phyloP scores from a whole-genome alignment of 257 asterid species.

The Paulownia fortunei region DNA sequence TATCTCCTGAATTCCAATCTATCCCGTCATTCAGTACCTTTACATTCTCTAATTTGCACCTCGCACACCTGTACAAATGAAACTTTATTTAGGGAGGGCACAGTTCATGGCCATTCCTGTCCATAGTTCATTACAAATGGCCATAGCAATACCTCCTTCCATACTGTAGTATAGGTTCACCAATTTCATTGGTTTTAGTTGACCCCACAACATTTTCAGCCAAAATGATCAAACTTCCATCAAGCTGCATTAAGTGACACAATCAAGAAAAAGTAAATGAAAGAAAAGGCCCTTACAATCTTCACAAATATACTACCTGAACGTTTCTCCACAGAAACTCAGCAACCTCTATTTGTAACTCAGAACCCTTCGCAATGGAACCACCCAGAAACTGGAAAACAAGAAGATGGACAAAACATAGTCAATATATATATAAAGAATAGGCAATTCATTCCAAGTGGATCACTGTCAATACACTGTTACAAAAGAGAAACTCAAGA shows the following conservation, averaged over 20 bases:
- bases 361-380: constrained; percentile 86
- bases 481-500: constrained; percentile 17
- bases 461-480: background rate
- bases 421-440: constrained; percentile 14
- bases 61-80: constrained; percentile 66
- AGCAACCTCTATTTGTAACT: constrained; percentile 87
- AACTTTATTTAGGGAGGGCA: constrained; percentile 26
- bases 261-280: constrained; percentile 39
- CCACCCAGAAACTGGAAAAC: constrained; percentile 82
- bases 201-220: constrained; percentile 90
- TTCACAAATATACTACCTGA: constrained; percentile 59
- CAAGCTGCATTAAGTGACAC: constrained; percentile 66
- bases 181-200: constrained; percentile 44
- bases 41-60: constrained; percentile 87
- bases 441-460: background rate
- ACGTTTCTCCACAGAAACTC: constrained; percentile 95
- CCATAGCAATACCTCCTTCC: constrained; percentile 72
- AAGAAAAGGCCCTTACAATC: constrained; percentile 15
- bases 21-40: constrained; percentile 78
- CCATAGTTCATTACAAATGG: constrained; percentile 19
- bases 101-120: constrained; percentile 28
- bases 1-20: constrained; percentile 79
- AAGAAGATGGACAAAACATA: constrained; percentile 31
- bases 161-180: constrained; percentile 75
- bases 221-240: constrained; percentile 83